Base-by-base conservation (phyloP, 1,284 basidiomycete genomes). In the Trichosporon asahii region DNA sequence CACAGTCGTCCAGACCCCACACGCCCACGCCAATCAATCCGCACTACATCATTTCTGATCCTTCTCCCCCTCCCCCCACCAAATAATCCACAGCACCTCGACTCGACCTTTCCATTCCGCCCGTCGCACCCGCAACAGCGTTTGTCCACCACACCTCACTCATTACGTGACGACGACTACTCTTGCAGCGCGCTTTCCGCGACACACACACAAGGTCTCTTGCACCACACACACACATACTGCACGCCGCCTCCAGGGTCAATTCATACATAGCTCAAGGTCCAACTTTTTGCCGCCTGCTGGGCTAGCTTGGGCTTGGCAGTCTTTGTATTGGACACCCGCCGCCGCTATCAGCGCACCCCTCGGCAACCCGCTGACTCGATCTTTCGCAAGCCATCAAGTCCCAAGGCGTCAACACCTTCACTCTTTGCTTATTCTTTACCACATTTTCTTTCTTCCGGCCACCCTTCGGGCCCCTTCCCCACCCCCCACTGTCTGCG, bases 241-340 rank as follows among this genome's bases (percentile, higher is more conserved):
- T 23, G 27, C 29, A 60, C 55, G 55, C 55, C 55, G 25, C 55
- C 25, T 23, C 57, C 57, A 61, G 57, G 57, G 57, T 61, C 57
- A 61, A 61, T 61, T 61, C 57, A 61, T 61, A 61, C 57, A 61
- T 61, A 61, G 21, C 57, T 29, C 57, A 18, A 23, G 25, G 57
- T 31, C 29, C 57, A 18, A 61, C 14, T 33, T 61, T 61, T 61
- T 31, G 57, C 57, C 57, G 57, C 57, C 29, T 31, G 57, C 57
- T 61, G 57, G 57, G 27, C 18, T 31, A 12, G 23, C 49, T 53
- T 53, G 49, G 49, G 9, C 49, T 23, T 23, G 8, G 49, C 49
- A 25, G 49, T 53, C n/a, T 53, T 53, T 53, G 49, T 53, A 53
- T 53, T 53, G 49, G 49, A 53, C 49, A 53, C 49, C 49, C 44